Conservation (phyloP, 1,139 yeast genomes). For the Lizanozyma gosingica region DNA sequence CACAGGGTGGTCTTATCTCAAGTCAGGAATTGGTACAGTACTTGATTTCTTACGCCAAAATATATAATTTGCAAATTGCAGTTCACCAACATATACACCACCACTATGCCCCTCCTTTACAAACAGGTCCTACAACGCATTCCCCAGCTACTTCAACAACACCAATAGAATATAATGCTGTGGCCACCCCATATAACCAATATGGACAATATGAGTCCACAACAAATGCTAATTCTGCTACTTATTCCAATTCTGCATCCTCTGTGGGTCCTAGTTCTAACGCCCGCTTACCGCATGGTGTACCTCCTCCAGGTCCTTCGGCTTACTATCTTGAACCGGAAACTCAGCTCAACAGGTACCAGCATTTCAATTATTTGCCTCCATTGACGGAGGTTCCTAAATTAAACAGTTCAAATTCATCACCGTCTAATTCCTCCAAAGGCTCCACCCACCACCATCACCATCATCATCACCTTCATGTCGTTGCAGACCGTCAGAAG, state of each 20-base stretch:
- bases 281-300: neutral
- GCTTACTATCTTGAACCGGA: constrained; percentile 40
- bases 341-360: constrained; percentile 47
- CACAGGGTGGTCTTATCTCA: constrained; percentile 39
- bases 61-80: constrained; percentile 51
- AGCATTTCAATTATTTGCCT: constrained; percentile 67
- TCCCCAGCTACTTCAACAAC: constrained; percentile 1
- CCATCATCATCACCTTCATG: constrained; percentile 14
- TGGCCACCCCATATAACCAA: neutral
- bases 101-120: constrained; percentile 42
- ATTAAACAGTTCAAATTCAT: constrained; percentile 46
- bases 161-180: neutral
- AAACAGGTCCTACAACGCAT: constrained; percentile 14
- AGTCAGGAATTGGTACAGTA: constrained; percentile 46
- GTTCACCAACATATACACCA: constrained; percentile 84
- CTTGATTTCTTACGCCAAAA: constrained; percentile 54
- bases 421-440: constrained; percentile 19
- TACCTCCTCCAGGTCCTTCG: constrained; percentile 2
- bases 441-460: constrained; percentile 13
- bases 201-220: neutral
- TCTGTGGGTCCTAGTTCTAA: neutral
- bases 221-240: neutral
- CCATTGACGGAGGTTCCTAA: constrained; percentile 67
- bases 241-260: neutral
- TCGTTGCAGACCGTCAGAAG: constrained; percentile 24